Evolutionary conservation across 2,329 filamentous ascomycete species (phyloP).

Genomic region (Canariomyces notabilis): DNA sequence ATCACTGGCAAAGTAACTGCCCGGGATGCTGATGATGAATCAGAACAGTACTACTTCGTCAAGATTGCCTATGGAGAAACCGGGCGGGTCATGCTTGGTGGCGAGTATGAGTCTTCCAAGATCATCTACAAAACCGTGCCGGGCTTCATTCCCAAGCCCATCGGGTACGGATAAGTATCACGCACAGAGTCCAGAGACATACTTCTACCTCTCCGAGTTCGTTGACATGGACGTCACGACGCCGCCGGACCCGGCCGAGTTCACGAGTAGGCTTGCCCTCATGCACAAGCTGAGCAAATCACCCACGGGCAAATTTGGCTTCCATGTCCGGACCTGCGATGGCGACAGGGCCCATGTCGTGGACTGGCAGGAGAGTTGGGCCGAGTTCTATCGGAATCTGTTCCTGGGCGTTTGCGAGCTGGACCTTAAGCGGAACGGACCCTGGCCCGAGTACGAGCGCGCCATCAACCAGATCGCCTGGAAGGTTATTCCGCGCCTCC

Average conservation of each 20-base stretch:
- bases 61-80: constrained; percentile 8
- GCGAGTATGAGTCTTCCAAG: constrained; percentile 10
- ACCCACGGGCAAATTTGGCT: constrained; percentile 34
- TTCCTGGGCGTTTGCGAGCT: constrained; percentile 21
- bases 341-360: constrained; percentile 29
- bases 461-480: constrained; percentile 19
- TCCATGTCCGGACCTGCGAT: constrained; percentile 31
- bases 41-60: constrained; percentile 1
- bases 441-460: constrained; percentile 21
- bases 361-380: constrained; percentile 33
- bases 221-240: constrained; percentile 20
- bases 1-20: constrained; percentile 8
- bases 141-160: constrained; percentile 6
- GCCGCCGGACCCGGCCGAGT: constrained; percentile 17
- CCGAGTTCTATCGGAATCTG: constrained; percentile 22
- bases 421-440: constrained; percentile 22
- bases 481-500: constrained; percentile 30
- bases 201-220: constrained; percentile 23
- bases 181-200: constrained; percentile 7
- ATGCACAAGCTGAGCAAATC: constrained; percentile 22
- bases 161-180: constrained; percentile 14
- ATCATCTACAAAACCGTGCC: constrained; percentile 7
- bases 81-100: not conserved
- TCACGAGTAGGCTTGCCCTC: constrained; percentile 20
- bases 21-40: not conserved